These are phyloP conservation scores for Peronosclerospora sorghi DNA, from an alignment of 352 stramenopile species.

Conservation along the genomic window DNA sequence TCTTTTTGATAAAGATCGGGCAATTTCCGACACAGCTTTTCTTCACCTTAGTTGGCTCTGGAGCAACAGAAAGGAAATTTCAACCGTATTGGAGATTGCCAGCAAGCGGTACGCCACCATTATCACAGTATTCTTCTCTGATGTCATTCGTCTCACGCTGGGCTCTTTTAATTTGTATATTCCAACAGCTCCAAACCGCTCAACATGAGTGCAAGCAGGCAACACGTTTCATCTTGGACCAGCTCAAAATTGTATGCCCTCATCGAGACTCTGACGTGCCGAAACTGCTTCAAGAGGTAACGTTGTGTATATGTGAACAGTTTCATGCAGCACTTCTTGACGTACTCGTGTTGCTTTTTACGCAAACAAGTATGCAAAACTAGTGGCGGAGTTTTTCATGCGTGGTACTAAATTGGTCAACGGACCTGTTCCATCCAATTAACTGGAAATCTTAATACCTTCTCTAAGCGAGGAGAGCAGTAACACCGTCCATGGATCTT, in stretches of 20 bases:
- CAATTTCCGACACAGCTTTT: not conserved
- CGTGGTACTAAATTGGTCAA: conserved; percentile 5
- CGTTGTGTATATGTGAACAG: not conserved
- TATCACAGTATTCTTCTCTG: not conserved
- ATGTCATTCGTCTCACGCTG: not conserved
- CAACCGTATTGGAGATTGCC: conserved; percentile 44
- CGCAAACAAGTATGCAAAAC: conserved; percentile 12
- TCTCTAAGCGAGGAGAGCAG: conserved; percentile 8
- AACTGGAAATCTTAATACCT: conserved; percentile 1
- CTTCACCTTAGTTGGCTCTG: conserved; percentile 25
- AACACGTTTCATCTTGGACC: conserved; percentile 17
- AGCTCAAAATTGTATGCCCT: conserved; percentile 8
- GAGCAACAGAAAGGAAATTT: conserved; percentile 51
- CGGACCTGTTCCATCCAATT: not conserved
- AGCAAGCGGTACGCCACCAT: conserved; percentile 33
- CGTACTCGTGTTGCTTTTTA: not conserved
- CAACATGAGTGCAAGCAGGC: conserved; percentile 22
- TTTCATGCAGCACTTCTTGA: not conserved
- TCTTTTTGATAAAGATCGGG: not conserved
- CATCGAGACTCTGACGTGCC: conserved; percentile 6
- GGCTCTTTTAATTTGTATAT: not conserved
- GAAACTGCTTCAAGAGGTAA: conserved; percentile 23
- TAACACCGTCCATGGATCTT: too few species aligned
- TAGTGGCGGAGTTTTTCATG: conserved; percentile 17
- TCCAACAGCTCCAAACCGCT: conserved; percentile 18